phyloP scores from a whole-genome alignment of 139 green algal genomes.

The Chlorella sp. region DNA sequence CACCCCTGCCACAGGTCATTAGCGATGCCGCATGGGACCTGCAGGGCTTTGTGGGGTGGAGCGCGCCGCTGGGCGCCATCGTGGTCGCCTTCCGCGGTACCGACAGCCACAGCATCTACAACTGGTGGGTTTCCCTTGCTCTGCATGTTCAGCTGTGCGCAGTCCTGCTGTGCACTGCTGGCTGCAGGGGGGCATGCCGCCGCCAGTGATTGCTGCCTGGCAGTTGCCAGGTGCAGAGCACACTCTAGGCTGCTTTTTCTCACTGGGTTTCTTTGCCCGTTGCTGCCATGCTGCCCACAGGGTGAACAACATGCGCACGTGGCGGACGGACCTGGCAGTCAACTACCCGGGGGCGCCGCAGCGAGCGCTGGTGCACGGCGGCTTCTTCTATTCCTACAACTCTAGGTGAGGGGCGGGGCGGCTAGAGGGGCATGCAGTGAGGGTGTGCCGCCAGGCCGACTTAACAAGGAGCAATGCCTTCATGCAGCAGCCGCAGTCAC shows the following conservation, averaged over 20 bases:
- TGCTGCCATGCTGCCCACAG: too few relatives aligned
- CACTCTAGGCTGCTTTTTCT: too few relatives aligned
- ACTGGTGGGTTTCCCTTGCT: constrained; percentile 53
- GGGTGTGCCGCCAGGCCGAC: too few relatives aligned
- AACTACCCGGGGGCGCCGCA: constrained; percentile 44
- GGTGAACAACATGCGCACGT: constrained; percentile 86
- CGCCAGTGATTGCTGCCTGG: too few relatives aligned
- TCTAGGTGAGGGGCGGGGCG: background rate
- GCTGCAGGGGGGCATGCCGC: too few relatives aligned
- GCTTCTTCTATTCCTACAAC: constrained; percentile 66
- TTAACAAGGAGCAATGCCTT: too few relatives aligned
- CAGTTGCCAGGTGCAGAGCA: too few relatives aligned
- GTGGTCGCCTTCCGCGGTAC: constrained; percentile 82
- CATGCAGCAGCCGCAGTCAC: too few relatives aligned
- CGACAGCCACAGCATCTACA: constrained; percentile 67
- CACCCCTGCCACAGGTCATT: constrained; percentile 31
- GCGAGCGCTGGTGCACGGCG: constrained; percentile 63
- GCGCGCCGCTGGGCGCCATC: constrained; percentile 57
- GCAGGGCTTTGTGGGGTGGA: constrained; percentile 75
- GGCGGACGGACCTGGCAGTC: constrained; percentile 63
- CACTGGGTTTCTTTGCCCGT: too few relatives aligned
- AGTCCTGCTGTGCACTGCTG: too few relatives aligned
- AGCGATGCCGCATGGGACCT: constrained; percentile 81
- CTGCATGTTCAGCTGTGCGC: too few relatives aligned
- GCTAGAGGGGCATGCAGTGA: too few relatives aligned